Conservation (phyloP, 139 green algal species). For the Closterium sp. region DNA sequence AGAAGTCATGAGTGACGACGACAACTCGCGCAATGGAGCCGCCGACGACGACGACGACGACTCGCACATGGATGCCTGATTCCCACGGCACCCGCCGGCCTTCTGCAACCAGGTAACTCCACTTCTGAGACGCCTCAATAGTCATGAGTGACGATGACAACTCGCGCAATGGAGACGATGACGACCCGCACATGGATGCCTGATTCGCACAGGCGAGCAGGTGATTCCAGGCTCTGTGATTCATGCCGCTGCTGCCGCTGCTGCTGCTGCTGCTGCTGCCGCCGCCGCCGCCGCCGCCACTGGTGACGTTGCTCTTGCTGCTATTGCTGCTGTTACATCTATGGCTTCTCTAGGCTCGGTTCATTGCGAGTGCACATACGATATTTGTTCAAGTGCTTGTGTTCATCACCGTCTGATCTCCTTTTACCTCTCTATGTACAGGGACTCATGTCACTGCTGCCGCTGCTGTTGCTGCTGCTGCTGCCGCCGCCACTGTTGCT, state of each 20-base stretch:
- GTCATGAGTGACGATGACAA: not conserved
- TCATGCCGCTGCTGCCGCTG: not conserved
- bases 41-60: not conserved
- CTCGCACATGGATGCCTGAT: not conserved
- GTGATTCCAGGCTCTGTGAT: not conserved
- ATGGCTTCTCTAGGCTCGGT: not conserved
- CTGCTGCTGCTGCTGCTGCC: too few species aligned
- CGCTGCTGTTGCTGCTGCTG: not conserved
- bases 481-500: not conserved
- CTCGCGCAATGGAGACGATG: not conserved
- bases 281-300: too few species aligned
- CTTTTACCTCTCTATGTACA: not conserved
- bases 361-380: not conserved
- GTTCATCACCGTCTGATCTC: not conserved
- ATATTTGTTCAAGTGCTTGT: not conserved
- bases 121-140: too few species aligned
- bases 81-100: too few species aligned
- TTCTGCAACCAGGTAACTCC: too few species aligned
- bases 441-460: not conserved
- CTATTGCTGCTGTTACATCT: not conserved
- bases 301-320: not conserved
- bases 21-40: not conserved
- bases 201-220: not conserved
- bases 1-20: not conserved
- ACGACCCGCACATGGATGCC: not conserved